These are phyloP conservation scores for Scenedesmus sp. DNA, from an alignment of 163 green algal genomes.

Conservation along the genomic window DNA sequence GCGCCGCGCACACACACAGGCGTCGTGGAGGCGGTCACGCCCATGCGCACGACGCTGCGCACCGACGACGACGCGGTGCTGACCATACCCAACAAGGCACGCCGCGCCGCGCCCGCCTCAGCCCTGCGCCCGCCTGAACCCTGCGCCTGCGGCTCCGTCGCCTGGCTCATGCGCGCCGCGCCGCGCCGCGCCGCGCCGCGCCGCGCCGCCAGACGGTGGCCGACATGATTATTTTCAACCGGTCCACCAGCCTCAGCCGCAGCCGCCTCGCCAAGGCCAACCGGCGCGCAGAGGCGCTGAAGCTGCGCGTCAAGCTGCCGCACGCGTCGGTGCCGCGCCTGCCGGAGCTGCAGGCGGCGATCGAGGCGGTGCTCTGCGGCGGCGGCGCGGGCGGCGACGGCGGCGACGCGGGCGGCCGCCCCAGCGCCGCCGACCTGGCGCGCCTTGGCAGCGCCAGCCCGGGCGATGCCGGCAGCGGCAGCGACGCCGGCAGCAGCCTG, in stretches of 20 bases:
- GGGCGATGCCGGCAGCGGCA: not conserved
- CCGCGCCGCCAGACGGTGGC: constrained; percentile 16
- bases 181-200: not conserved
- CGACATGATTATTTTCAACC: constrained; percentile 39
- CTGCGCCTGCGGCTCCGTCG: too few species aligned
- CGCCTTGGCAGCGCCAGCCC: constrained; percentile 2
- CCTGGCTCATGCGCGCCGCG: not conserved
- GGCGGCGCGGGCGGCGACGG: not conserved
- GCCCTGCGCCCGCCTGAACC: too few species aligned
- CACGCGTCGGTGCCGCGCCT: constrained; percentile 1
- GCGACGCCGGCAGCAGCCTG: constrained; percentile 8
- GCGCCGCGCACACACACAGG: not conserved
- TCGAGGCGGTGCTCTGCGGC: not conserved
- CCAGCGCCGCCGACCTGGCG: not conserved
- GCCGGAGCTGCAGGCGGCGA: not conserved
- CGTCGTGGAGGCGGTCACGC: not conserved
- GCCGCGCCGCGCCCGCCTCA: not conserved
- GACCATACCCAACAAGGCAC: constrained; percentile 37
- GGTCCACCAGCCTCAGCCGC: not conserved
- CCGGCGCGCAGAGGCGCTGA: constrained; percentile 9
- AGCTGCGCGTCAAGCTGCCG: constrained; percentile 32
- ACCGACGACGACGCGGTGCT: constrained; percentile 37
- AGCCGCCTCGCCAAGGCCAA: constrained; percentile 11
- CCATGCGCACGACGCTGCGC: constrained; percentile 30
- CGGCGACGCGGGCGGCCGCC: not conserved